phyloP scores from a whole-genome alignment of 2,329 filamentous ascomycete genomes.

The Botryosphaeria agaves region DNA sequence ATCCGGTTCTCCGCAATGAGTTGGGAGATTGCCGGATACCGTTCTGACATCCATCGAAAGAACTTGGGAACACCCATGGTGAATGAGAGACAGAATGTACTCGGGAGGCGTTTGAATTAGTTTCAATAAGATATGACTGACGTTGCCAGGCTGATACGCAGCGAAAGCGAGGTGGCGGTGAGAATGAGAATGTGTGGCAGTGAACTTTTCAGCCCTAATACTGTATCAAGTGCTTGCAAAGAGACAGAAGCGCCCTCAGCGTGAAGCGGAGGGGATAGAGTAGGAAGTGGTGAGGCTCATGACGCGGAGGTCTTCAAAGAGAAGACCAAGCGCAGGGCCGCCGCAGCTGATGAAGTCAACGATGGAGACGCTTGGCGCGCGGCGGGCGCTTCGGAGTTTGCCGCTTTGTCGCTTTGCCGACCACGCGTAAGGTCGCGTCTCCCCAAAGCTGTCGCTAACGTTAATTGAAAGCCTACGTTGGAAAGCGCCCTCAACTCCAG shows the following conservation, averaged over 20 bases:
- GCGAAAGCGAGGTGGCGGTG: neutral
- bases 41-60: slow-evolving; percentile 98
- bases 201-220: too few species aligned
- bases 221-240: slow-evolving; percentile 1
- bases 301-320: slow-evolving; percentile 20
- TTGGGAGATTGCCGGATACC: slow-evolving; percentile 96
- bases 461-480: too few species aligned
- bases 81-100: neutral
- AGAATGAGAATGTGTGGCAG: neutral
- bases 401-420: too few species aligned
- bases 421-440: too few species aligned
- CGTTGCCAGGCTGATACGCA: neutral
- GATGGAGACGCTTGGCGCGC: neutral
- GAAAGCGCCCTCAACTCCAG: too few species aligned
- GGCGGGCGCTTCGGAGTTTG: too few species aligned
- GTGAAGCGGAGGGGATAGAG: neutral
- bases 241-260: slow-evolving; percentile 2
- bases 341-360: neutral
- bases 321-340: too few species aligned
- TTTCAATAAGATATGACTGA: too few species aligned
- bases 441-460: too few species aligned
- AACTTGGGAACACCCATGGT: slow-evolving; percentile 67
- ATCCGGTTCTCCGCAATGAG: slow-evolving; percentile 97
- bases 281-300: slow-evolving; percentile 7
- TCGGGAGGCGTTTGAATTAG: too few species aligned